Conservation (phyloP, 1,284 basidiomycete species). For the Ceratobasidium sp. region DNA sequence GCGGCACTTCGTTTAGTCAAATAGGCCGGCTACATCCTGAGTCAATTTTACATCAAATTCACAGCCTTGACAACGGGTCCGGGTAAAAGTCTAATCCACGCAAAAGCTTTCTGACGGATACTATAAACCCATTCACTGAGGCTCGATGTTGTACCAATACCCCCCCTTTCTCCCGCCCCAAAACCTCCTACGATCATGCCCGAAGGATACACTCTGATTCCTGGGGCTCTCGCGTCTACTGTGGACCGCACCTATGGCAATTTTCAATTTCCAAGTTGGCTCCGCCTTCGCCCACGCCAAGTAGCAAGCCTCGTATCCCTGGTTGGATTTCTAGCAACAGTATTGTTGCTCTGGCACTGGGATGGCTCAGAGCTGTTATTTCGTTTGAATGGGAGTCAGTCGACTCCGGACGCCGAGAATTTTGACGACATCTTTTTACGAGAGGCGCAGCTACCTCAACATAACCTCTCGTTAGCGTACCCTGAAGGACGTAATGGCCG, state of each 20-base stretch:
- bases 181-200: no score
- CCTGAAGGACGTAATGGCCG: slow-evolving; percentile 48
- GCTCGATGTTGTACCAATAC: no score
- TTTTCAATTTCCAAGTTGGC: not conserved
- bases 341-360: slow-evolving; percentile 34
- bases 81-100: no score
- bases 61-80: no score
- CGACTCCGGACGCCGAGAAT: slow-evolving; percentile 26
- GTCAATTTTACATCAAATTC: no score
- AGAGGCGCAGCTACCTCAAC: slow-evolving; percentile 48
- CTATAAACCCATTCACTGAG: no score
- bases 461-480: slow-evolving; percentile 43
- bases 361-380: slow-evolving; percentile 7
- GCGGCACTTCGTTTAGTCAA: no score
- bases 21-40: no score
- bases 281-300: slow-evolving; percentile 29
- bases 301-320: not conserved
- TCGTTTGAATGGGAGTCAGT: not conserved
- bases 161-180: no score
- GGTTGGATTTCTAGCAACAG: slow-evolving; percentile 5
- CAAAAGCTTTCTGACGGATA: no score
- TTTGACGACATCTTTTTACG: slow-evolving; percentile 39
- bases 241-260: not conserved
- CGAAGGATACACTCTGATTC: slow-evolving; percentile 15
- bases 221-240: not conserved